phyloP scores from a whole-genome alignment of 139 green algal species.

The Desmodesmus armatus region DNA sequence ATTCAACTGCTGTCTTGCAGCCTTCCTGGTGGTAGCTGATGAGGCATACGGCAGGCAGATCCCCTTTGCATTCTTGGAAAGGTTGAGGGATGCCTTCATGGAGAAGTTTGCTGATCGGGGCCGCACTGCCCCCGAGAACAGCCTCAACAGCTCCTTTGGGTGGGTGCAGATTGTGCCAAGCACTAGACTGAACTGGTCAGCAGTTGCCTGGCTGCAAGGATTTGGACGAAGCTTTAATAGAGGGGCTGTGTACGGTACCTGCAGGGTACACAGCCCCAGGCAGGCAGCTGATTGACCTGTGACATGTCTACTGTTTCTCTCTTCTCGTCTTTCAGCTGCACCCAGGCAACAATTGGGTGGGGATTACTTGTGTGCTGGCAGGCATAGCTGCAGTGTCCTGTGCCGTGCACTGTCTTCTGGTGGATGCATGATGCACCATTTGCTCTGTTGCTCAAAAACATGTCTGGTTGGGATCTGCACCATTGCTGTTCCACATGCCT shows the following conservation, averaged over 20 bases:
- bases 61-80: constrained; percentile 95
- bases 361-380: no score
- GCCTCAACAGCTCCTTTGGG: constrained; percentile 88
- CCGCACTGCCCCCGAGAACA: constrained; percentile 74
- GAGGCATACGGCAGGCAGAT: constrained; percentile 91
- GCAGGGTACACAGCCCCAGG: no score
- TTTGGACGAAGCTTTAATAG: no score
- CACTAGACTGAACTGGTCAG: neutral
- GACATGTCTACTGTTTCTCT: no score
- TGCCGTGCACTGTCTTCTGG: neutral
- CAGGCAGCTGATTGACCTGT: no score
- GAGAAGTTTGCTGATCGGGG: constrained; percentile 67
- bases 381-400: no score
- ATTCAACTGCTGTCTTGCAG: constrained; percentile 6
- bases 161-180: neutral
- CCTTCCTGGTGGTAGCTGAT: constrained; percentile 92
- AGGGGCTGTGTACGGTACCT: no score
- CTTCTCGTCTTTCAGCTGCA: no score
- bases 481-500: neutral
- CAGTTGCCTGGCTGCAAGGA: neutral
- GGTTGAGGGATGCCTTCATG: constrained; percentile 75
- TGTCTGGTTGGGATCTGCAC: no score
- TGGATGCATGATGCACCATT: neutral
- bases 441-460: no score
- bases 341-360: no score